Base-by-base conservation (phyloP, 257 asterid species). In the Petunia secreta region DNA sequence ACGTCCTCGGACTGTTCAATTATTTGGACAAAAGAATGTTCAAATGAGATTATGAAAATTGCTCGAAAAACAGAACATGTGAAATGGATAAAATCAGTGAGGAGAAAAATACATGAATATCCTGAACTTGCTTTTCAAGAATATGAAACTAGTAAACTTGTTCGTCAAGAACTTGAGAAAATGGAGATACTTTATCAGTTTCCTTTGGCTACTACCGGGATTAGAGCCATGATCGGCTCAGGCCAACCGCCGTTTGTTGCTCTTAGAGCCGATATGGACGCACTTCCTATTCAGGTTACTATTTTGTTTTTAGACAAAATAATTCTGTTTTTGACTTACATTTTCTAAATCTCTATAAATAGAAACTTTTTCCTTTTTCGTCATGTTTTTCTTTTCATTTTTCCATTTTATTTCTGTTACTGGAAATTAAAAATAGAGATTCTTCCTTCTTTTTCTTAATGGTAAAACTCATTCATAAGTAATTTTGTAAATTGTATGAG, bases 191-290 rank as follows among this genome's bases (percentile, higher is more conserved):
- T 65, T n/a, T 95, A 90, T 84, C 83, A 83, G 71, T 92, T 85
- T 77, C 97, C 98, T 5, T 79, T 92, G 66, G 96, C 97, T 5
- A 71, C 69, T 52, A 95, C 99, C 8, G 99, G 99, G 38, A 92
- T 95, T 80, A 73, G 97, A 68, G 99, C 97, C 36, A 39, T 82
- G 82, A 36, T 95, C 43, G 99, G 99, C 4, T 91, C 92, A 59
- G 98, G 98, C 0, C 67, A 77, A 9, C 91, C 99, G 39, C 99
- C 98, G 6, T 93, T 91, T 74, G 99, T 95, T 8, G 99, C 92
- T 10, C 58, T 95, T 77, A 83, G 99, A 78, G 99, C 99, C 36
- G 99, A 95, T 65, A 95, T 95, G 99, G 99, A 95, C 85, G 99
- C 99, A 4, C 88, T 95, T 38, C 99, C 99, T 13, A 90, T 95